Percentiles rank a stretch among this genome's conserved stretches.
Conservation (phyloP, 2,329 filamentous ascomycete genomes). For the Talaromyces sp. region DNA sequence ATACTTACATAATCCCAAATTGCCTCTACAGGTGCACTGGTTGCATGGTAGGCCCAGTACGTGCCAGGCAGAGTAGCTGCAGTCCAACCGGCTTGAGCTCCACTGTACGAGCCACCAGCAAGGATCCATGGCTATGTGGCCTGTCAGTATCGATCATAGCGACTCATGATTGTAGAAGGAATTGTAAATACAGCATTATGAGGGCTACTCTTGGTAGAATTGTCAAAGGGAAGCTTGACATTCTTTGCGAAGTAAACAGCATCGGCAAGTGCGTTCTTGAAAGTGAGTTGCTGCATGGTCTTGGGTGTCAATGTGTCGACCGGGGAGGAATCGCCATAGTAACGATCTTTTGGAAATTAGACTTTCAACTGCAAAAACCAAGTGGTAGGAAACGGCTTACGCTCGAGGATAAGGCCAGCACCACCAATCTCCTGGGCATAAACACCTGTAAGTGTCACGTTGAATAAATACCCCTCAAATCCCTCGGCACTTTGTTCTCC, state of each 20-base stretch:
- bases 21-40: conserved; percentile 55
- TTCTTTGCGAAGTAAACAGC: conserved; percentile 54
- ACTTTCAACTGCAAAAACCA: background rate
- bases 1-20: conserved; percentile 49
- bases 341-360: conserved; percentile 45
- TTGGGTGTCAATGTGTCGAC: conserved; percentile 51
- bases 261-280: conserved; percentile 55
- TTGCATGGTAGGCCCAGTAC: conserved; percentile 60
- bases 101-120: conserved; percentile 56
- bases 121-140: conserved; percentile 52
- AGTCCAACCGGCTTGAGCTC: conserved; percentile 56
- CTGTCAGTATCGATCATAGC: background rate
- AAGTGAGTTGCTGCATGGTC: conserved; percentile 54
- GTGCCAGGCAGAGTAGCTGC: conserved; percentile 53
- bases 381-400: conserved; percentile 29
- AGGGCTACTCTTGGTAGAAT: conserved; percentile 12
- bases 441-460: conserved; percentile 49
- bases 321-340: conserved; percentile 57
- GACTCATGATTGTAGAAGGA: background rate
- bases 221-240: conserved; percentile 54
- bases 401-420: conserved; percentile 56
- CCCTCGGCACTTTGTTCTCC: conserved; percentile 50
- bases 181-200: conserved; percentile 8
- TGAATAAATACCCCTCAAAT: conserved; percentile 52
- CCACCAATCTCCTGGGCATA: conserved; percentile 53